A percentile compares a stretch with the other conserved stretches of the same genome.
Evolutionary conservation across 1,284 basidiomycete genomes (phyloP).

Genomic region (Cerioporus squamosus): DNA sequence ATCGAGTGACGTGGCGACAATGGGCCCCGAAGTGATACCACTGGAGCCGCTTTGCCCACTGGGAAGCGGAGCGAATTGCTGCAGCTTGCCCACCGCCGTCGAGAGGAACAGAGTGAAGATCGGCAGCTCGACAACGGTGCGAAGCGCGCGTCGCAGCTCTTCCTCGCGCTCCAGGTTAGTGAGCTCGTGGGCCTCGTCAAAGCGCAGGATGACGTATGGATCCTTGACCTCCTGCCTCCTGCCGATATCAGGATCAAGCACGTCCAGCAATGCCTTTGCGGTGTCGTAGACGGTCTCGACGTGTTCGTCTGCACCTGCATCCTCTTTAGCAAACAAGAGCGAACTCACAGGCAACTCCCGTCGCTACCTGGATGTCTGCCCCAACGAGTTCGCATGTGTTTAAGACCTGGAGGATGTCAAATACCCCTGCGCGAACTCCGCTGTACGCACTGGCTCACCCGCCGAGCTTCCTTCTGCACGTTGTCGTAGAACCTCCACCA

Average conservation of each 20-base stretch:
- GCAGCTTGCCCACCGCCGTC: not conserved
- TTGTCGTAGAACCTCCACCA: not conserved
- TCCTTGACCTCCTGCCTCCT: too few relatives aligned
- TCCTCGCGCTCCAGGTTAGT: too few relatives aligned
- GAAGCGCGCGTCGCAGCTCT: not conserved
- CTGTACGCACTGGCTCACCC: not conserved
- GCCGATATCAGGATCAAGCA: not conserved
- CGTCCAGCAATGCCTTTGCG: not conserved
- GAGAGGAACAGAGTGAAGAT: slow-evolving; percentile 3
- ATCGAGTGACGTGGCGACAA: not conserved
- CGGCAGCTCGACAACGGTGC: not conserved
- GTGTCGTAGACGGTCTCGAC: not conserved
- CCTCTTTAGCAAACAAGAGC: not conserved
- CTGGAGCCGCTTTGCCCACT: not conserved
- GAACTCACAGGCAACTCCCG: not conserved
- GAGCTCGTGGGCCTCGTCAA: not conserved
- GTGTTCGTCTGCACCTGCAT: too few relatives aligned
- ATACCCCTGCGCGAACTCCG: not conserved
- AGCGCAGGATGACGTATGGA: not conserved
- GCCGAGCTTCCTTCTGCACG: not conserved
- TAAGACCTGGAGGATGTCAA: not conserved
- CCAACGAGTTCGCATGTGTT: not conserved
- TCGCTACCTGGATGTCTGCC: too few relatives aligned
- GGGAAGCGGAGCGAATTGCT: not conserved
- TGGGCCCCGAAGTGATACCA: not conserved